phyloP scores from a whole-genome alignment of 441 rosid genomes.

The Populus trichocarpa region DNA sequence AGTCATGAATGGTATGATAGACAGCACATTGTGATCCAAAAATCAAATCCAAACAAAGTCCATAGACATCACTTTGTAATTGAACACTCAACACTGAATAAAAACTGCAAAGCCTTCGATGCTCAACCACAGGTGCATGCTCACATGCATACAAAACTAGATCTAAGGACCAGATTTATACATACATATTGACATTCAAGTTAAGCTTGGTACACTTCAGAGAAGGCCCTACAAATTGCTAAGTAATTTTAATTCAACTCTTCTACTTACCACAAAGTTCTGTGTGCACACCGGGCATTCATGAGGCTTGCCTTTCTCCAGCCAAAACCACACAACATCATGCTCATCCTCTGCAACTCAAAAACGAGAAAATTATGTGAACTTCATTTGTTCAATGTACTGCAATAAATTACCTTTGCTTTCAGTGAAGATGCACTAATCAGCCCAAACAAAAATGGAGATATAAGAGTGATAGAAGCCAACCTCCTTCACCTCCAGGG shows the following conservation, averaged over 20 bases:
- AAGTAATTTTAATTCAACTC: slow-evolving; percentile 9
- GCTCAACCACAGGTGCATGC: background rate
- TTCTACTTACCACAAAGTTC: slow-evolving; percentile 69
- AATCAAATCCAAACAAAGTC: background rate
- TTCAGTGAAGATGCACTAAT: background rate
- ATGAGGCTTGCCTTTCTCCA: slow-evolving; percentile 81
- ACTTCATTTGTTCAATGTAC: background rate
- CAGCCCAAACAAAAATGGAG: background rate
- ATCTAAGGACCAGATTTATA: background rate
- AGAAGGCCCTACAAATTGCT: background rate
- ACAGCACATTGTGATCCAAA: background rate
- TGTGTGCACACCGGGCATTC: slow-evolving; percentile 96
- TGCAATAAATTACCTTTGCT: background rate
- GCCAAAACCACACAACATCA: slow-evolving; percentile 98
- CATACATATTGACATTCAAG: background rate
- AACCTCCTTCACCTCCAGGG: slow-evolving; percentile 89
- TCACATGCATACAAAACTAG: background rate
- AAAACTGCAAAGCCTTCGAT: background rate
- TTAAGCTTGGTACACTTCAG: background rate
- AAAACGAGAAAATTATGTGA: slow-evolving; percentile 5
- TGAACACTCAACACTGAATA: background rate
- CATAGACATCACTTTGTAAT: background rate
- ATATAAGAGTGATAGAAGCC: slow-evolving; percentile 13
- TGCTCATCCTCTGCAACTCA: slow-evolving; percentile 81
- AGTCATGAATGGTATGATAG: background rate